Conservation (phyloP, 2,329 filamentous ascomycete genomes). For the Cladosporium sp. region DNA sequence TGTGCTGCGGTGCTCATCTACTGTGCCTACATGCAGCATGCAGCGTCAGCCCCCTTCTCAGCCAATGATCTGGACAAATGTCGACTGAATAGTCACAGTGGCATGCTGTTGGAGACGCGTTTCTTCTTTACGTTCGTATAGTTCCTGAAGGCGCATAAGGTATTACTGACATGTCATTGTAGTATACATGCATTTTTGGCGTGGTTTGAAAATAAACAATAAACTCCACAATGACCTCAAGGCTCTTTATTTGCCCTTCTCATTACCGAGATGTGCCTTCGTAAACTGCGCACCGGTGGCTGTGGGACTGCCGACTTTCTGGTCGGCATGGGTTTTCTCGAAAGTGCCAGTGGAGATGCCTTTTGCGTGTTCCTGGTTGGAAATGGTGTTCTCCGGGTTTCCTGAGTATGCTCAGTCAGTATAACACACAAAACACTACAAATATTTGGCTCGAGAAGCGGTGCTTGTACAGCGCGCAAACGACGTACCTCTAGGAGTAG, state of each 20-base stretch:
- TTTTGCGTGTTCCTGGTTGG: slow-evolving; percentile 24
- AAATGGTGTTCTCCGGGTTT: slow-evolving; percentile 21
- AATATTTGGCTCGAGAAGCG: too few relatives aligned
- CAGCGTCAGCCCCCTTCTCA: neutral
- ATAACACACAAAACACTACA: too few relatives aligned
- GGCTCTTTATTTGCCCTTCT: slow-evolving; percentile 33
- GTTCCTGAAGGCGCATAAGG: too few relatives aligned
- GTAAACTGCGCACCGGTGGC: slow-evolving; percentile 25
- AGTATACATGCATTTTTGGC: too few relatives aligned
- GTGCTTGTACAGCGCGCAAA: neutral
- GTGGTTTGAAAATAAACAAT: too few relatives aligned
- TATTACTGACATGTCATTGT: too few relatives aligned
- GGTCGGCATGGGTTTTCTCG: slow-evolving; percentile 28
- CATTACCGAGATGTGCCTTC: slow-evolving; percentile 30
- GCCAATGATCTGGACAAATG: too few relatives aligned
- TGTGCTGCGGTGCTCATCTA: neutral
- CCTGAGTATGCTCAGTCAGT: slow-evolving; percentile 16
- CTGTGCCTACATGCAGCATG: neutral
- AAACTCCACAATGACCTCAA: too few relatives aligned
- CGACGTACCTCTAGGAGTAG: slow-evolving; percentile 30
- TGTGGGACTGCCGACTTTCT: slow-evolving; percentile 21
- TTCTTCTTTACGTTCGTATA: too few relatives aligned
- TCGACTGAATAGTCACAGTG: too few relatives aligned
- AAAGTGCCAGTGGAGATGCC: slow-evolving; percentile 31
- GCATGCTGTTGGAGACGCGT: too few relatives aligned